Evolutionary conservation across 2,329 filamentous ascomycete species (phyloP), one percentile per base, ranked within the genome.

Genomic region (Arthrinium puccinioides): DNA sequence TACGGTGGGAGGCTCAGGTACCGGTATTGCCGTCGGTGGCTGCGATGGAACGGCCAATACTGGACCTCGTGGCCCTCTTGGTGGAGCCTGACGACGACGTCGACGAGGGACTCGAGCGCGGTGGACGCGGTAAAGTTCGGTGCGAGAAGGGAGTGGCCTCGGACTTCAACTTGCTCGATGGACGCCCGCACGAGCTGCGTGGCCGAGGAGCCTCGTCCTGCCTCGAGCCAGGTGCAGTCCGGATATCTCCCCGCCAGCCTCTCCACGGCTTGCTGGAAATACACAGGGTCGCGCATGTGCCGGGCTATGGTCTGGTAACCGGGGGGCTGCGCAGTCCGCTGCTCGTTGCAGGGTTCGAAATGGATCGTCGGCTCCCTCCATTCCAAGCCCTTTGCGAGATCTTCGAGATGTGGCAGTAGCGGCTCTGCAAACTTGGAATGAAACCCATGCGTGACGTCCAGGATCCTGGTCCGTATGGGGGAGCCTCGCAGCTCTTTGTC

Each of bases 21-120:
- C 9, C 4, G 7, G 11, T 43, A 53, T 5, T 41, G 21, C 4
- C 13, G 3, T 16, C 35, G 32, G 18, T 49, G 44, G 14, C 7
- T 11, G 7, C 34, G 37, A 19, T 57, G 48, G 25, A 52, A 50
- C 0, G 35, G 32, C 56, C 56, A 59, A 27, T 44, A 50, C 11
- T 48, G 43, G 21, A 30, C 11, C 24, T 19, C 23, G 6, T 15
- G 14, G 16, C 20, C 42, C 25, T 4, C 21, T 25, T 9, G 41
- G 40, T 40, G 46, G 34, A 20, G 30, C 21, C 14, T 24, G 6
- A 38, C 21, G 0, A 27, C 31, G 30, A 21, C n/a, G 7, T 38
- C 23, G 1, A 16, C 20, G 2, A 41, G 35, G 3, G 29, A 24
- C 4, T 18, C 39, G n/a, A 26, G 26, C 4, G 34, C 29, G 19